A percentile compares a stretch with the other conserved stretches of the same genome.
Evolutionary conservation across 345 rosid genomes (phyloP).

Genomic region (Linum lewisii): DNA sequence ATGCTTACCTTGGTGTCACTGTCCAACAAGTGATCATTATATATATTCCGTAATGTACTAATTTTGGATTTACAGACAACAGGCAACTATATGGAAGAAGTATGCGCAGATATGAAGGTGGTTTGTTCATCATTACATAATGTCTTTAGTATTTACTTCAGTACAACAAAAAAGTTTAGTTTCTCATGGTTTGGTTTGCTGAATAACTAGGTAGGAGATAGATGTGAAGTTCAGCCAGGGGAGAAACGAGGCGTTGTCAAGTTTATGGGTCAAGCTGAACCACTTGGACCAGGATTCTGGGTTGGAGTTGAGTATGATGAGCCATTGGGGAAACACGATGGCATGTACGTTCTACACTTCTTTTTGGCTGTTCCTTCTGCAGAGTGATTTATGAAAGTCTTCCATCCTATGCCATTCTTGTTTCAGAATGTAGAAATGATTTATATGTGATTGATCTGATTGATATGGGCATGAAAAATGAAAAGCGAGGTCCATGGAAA

Average conservation of each 20-base stretch:
- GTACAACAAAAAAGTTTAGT: background rate
- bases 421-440: background rate
- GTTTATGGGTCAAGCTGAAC: constrained; percentile 69
- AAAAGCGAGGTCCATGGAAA: too few relatives aligned
- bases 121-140: background rate
- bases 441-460: too few relatives aligned
- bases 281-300: constrained; percentile 83
- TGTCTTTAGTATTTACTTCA: background rate
- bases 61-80: constrained; percentile 33
- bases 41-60: background rate
- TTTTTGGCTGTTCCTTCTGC: background rate
- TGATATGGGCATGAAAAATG: too few relatives aligned
- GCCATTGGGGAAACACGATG: constrained; percentile 93
- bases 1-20: background rate
- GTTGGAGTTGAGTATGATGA: constrained; percentile 91
- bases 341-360: constrained; percentile 43
- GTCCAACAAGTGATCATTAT: background rate
- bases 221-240: constrained; percentile 92
- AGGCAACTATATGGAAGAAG: constrained; percentile 65
- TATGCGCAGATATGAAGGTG: constrained; percentile 63
- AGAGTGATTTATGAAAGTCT: background rate
- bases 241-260: constrained; percentile 84
- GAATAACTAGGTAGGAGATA: constrained; percentile 54
- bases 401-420: background rate
- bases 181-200: background rate